phyloP scores from a whole-genome alignment of 2,329 filamentous ascomycete genomes.

The Ceratocystis colombiana region DNA sequence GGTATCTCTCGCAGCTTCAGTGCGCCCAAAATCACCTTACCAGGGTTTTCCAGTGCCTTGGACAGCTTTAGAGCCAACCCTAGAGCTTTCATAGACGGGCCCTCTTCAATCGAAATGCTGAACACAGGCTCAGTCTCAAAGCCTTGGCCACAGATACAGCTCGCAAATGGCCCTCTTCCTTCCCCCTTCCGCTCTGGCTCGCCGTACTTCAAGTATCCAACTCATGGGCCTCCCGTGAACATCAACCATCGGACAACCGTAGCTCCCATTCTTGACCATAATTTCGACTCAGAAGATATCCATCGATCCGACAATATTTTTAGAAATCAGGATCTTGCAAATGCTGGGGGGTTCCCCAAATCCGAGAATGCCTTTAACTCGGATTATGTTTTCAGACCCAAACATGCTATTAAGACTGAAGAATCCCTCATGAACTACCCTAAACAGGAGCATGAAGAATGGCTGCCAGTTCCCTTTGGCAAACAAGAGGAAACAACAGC shows the following conservation, averaged over 20 bases:
- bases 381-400: background rate
- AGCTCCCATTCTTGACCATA: background rate
- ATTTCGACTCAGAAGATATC: background rate
- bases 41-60: slow-evolving; percentile 6
- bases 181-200: background rate
- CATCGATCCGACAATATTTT: background rate
- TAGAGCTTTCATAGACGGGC: background rate
- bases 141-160: background rate
- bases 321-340: no score
- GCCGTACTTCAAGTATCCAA: background rate
- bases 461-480: no score
- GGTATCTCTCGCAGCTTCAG: background rate
- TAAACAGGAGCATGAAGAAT: no score
- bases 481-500: no score
- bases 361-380: background rate
- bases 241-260: background rate
- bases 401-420: background rate
- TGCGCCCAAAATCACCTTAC: background rate
- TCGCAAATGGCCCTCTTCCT: background rate
- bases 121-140: background rate
- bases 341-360: background rate
- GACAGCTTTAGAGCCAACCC: slow-evolving; percentile 7
- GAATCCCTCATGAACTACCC: background rate
- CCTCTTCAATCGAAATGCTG: background rate
- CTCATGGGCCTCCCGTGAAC: background rate